These are phyloP conservation scores for Trichoderma pleuroti DNA, from an alignment of 2,329 filamentous ascomycete genomes.

Conservation along the genomic window DNA sequence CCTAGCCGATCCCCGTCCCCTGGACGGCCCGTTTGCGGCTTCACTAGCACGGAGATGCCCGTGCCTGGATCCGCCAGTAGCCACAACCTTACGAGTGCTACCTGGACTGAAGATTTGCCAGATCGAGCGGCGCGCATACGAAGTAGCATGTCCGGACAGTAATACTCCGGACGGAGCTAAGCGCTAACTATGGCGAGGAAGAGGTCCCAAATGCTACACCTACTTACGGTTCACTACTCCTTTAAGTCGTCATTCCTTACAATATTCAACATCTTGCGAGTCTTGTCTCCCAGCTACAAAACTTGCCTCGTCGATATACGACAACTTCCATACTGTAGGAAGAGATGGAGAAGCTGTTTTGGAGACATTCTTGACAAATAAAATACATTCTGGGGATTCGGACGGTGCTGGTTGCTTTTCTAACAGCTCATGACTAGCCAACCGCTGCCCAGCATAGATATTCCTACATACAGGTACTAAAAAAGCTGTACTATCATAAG, in stretches of 20 bases:
- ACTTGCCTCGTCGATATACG: not conserved
- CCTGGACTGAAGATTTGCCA: too few relatives aligned
- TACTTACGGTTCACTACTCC: not conserved
- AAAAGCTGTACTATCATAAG: not conserved
- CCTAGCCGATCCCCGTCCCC: not conserved
- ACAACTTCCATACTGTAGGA: not conserved
- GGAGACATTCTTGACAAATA: not conserved
- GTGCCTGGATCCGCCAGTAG: not conserved
- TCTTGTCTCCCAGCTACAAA: not conserved
- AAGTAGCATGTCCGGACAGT: not conserved
- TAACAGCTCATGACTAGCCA: not conserved
- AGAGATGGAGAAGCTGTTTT: not conserved
- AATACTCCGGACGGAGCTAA: not conserved
- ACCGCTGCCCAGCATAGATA: not conserved
- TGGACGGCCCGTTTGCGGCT: conserved; percentile 9
- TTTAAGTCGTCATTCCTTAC: not conserved
- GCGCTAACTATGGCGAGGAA: not conserved
- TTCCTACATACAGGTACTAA: not conserved
- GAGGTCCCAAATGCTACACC: not conserved
- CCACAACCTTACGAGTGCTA: too few relatives aligned
- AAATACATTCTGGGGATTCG: not conserved
- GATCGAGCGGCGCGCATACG: not conserved
- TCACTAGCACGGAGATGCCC: not conserved
- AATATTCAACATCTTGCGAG: not conserved
- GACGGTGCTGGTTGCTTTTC: not conserved